These are phyloP conservation scores for Ulvella scutata DNA, from an alignment of 139 green algal genomes.

Conservation along the genomic window DNA sequence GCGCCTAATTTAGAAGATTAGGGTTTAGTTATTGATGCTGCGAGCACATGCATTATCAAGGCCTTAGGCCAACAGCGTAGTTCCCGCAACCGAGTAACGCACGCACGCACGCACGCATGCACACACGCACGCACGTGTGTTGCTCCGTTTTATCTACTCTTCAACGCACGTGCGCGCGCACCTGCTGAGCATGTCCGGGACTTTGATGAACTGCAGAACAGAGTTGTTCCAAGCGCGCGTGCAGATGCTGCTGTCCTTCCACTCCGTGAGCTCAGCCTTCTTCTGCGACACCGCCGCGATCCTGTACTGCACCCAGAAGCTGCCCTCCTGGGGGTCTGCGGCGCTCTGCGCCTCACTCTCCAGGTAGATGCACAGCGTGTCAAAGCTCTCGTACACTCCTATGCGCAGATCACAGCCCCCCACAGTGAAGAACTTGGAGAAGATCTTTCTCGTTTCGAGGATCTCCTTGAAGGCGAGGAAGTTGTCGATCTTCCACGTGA, in stretches of 20 bases:
- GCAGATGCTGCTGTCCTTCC: conserved; percentile 47
- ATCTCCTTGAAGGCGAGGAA: conserved; percentile 51
- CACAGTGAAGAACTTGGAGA: conserved; percentile 41
- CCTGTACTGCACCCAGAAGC: conserved; percentile 53
- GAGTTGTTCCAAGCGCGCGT: conserved; percentile 59
- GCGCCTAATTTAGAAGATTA: too few species aligned
- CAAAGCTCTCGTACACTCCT: conserved; percentile 46
- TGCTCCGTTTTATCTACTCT: too few species aligned
- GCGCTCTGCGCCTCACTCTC: conserved; percentile 27
- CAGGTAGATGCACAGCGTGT: conserved; percentile 56
- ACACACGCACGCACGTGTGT: background rate
- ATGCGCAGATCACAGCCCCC: conserved; percentile 39
- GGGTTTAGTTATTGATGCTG: too few species aligned
- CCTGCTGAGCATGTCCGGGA: conserved; percentile 6
- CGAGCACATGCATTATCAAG: too few species aligned
- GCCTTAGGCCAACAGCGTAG: too few species aligned
- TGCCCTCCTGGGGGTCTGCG: conserved; percentile 18
- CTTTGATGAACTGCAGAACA: conserved; percentile 53
- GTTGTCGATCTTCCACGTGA: conserved; percentile 58
- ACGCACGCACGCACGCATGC: background rate
- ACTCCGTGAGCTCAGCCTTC: conserved; percentile 31
- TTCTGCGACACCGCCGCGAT: conserved; percentile 47
- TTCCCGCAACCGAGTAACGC: background rate
- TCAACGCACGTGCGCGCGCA: background rate
- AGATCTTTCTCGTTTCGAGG: conserved; percentile 60